A percentile compares a stretch with the other conserved stretches of the same genome.
These are phyloP conservation scores for Puccinia triticina DNA, from an alignment of 1,284 basidiomycete species.

Conservation along the genomic window DNA sequence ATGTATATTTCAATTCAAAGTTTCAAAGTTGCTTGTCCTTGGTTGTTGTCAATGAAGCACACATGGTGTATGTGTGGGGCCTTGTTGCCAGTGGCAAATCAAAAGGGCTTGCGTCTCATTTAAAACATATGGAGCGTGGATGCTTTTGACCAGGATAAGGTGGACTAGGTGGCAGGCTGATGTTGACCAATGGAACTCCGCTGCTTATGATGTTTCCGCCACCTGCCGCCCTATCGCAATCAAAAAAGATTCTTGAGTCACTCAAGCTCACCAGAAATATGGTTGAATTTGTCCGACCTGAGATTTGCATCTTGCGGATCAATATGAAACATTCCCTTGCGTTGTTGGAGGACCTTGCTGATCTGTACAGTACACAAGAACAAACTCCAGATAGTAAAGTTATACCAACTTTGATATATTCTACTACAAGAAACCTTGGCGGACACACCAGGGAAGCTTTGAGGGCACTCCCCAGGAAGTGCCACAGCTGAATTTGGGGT, in stretches of 20 bases:
- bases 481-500: no score
- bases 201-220: constrained; percentile 21
- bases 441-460: no score
- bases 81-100: constrained; percentile 8
- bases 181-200: no score
- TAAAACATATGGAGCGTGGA: not conserved
- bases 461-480: no score
- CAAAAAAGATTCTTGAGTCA: not conserved
- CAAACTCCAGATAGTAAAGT: no score
- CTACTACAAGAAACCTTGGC: not conserved
- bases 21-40: not conserved
- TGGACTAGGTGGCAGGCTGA: not conserved
- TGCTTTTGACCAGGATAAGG: not conserved
- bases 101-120: not conserved
- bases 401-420: no score
- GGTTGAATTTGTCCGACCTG: constrained; percentile 1
- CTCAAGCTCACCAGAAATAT: not conserved
- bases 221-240: constrained; percentile 31
- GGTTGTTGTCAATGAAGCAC: constrained; percentile 11
- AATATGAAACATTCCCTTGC: not conserved
- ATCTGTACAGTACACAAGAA: not conserved
- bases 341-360: not conserved
- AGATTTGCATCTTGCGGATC: not conserved
- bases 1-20: not conserved
- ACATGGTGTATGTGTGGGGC: constrained; percentile 18